A percentile compares a stretch with the other conserved stretches of the same genome.
These are phyloP conservation scores for Takashimella tepidaria DNA, from an alignment of 1,284 basidiomycete species.

Conservation along the genomic window DNA sequence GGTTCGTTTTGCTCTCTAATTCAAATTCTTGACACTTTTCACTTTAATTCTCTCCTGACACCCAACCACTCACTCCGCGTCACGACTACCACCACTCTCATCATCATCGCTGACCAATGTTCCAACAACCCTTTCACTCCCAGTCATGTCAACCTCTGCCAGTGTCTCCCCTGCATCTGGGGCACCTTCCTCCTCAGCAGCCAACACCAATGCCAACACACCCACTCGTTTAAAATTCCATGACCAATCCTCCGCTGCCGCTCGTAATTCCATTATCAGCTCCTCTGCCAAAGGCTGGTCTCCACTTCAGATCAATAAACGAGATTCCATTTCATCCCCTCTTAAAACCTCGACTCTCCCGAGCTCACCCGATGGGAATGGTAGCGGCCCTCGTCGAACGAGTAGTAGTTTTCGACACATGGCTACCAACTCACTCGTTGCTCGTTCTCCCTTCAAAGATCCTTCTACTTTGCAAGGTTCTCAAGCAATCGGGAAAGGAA, in stretches of 20 bases:
- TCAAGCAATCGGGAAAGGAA: constrained; percentile 19
- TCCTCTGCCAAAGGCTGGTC: constrained; percentile 49
- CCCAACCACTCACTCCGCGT: constrained; percentile 4
- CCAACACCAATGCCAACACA: not conserved
- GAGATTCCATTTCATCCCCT: constrained; percentile 23
- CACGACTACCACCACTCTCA: too few species aligned
- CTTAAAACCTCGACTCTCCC: constrained; percentile 18
- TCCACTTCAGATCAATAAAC: constrained; percentile 46
- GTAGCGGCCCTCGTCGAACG: constrained; percentile 57
- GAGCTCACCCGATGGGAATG: constrained; percentile 5
- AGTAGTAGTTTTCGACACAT: constrained; percentile 79
- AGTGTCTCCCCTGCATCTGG: not conserved
- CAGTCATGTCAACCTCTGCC: not conserved
- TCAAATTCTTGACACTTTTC: not conserved
- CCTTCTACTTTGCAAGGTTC: constrained; percentile 31
- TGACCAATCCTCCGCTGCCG: constrained; percentile 10
- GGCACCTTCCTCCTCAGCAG: not conserved
- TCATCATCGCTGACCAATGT: too few species aligned
- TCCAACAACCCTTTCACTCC: not conserved
- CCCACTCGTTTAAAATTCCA: constrained; percentile 1
- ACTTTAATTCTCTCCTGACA: not conserved
- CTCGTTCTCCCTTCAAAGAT: constrained; percentile 79
- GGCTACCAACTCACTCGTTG: constrained; percentile 72
- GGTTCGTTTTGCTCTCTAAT: not conserved
- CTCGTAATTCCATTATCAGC: constrained; percentile 39